These are phyloP conservation scores for Solanum rostratum DNA, from an alignment of 257 asterid species.

Conservation along the genomic window DNA sequence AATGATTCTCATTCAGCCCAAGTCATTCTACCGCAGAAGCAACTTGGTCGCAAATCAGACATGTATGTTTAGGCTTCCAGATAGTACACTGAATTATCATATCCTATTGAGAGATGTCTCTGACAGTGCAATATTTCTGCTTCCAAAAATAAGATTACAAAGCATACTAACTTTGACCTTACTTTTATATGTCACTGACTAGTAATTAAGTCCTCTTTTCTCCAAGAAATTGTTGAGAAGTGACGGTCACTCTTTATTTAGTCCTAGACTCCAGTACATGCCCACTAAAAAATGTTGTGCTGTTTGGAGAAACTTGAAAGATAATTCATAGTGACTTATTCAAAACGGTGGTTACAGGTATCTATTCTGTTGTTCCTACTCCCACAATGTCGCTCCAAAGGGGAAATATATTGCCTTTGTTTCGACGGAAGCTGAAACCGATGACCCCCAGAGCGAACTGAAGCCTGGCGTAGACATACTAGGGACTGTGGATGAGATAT, in stretches of 20 bases:
- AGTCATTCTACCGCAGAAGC: slow-evolving; percentile 97
- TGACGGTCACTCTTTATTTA: not conserved
- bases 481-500: slow-evolving; percentile 82
- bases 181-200: not conserved
- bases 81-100: not conserved
- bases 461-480: slow-evolving; percentile 93
- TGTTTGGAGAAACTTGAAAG: not conserved
- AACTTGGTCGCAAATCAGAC: slow-evolving; percentile 94
- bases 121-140: not conserved
- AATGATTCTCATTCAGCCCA: slow-evolving; percentile 92
- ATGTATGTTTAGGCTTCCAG: slow-evolving; percentile 41
- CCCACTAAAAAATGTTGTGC: not conserved
- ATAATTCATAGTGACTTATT: not conserved
- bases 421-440: slow-evolving; percentile 80
- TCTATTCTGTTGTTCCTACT: slow-evolving; percentile 88
- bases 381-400: slow-evolving; percentile 90
- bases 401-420: slow-evolving; percentile 88
- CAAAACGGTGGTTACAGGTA: slow-evolving; percentile 37
- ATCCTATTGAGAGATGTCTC: not conserved
- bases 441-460: slow-evolving; percentile 72
- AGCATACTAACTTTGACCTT: not conserved
- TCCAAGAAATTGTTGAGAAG: not conserved
- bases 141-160: not conserved
- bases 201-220: not conserved
- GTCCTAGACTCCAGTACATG: not conserved